Base-by-base conservation (phyloP, 2,329 filamentous ascomycete genomes). In the Raffaelea arxii region DNA sequence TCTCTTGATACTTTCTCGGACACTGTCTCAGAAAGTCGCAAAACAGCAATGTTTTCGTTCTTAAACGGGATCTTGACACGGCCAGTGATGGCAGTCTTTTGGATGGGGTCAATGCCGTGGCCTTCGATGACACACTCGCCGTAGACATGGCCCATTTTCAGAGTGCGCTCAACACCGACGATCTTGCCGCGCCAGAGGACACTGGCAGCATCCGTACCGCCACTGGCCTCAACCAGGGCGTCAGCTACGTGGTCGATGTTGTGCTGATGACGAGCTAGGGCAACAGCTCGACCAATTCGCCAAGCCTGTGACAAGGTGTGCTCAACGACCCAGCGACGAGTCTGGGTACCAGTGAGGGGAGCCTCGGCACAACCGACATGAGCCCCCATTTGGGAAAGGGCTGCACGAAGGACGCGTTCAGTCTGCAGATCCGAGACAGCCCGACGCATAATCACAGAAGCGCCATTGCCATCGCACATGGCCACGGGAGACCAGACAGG, bases 21-120 rank as follows among this genome's bases (percentile, higher is more conserved):
- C 3, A 5, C 22, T 11, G 3, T 16, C 12, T 24, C 46, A 23
- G 56, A 52, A 1, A 66, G 52, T 43, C 55, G 62, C 40, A 71
- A 62, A 0, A 75, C 80, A n/a, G 74, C 75, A 39, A 86, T 81
- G 55, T 85, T 86, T 57, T 86, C 81, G 59, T 86, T 86, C 63
- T 84, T 84, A 66, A 85, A 85, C 0, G 81, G 80, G 42, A 86
- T 80, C 56, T 76, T 80, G 57, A 84, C 62, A 25, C 61, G 53
- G 0, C 77, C 77, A 38, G 56, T 49, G 58, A 72, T 64, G 2
- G 23, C 52, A 16, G 3, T 27, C 3, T 11, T 43, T 35, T 41
- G 47, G 30, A 12, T 45, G 9, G 37, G 43, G 12, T 27, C 32
- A 24, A 67, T 51, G 21, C 70, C 69, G 19, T 64, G 62, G 3